Conservation (phyloP, 2,329 filamentous ascomycete species). For the Zymoseptoria tritici region DNA sequence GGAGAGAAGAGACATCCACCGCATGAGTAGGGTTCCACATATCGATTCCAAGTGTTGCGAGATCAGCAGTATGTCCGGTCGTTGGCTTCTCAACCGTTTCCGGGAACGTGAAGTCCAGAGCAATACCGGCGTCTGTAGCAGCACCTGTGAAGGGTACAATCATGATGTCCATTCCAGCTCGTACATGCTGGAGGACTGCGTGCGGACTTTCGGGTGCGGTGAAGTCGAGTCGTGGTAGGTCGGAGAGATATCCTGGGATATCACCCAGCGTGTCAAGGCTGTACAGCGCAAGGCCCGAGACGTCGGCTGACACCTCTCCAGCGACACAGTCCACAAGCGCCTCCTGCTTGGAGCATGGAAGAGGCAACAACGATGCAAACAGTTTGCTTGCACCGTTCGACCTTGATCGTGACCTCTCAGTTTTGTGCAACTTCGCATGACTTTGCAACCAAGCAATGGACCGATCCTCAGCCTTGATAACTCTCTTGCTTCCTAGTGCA, state of each 20-base stretch:
- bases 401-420: background rate
- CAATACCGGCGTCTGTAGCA: conserved; percentile 77
- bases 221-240: conserved; percentile 68
- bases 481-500: conserved; percentile 51
- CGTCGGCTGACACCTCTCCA: conserved; percentile 49
- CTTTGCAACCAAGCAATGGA: conserved; percentile 75
- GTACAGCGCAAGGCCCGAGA: conserved; percentile 72
- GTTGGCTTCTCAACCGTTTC: conserved; percentile 3
- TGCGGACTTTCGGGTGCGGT: conserved; percentile 64
- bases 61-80: conserved; percentile 9
- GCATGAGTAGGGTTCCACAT: conserved; percentile 63
- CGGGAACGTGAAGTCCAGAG: conserved; percentile 71
- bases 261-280: conserved; percentile 62
- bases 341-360: conserved; percentile 67
- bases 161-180: conserved; percentile 72
- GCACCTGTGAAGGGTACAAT: conserved; percentile 66
- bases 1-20: conserved; percentile 56
- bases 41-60: conserved; percentile 60
- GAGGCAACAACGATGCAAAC: conserved; percentile 62
- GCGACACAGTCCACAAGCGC: conserved; percentile 71
- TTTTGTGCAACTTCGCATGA: conserved; percentile 43
- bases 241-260: conserved; percentile 52
- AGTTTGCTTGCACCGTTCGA: conserved; percentile 40
- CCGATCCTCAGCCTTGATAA: conserved; percentile 75
- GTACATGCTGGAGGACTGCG: conserved; percentile 66